Evolutionary conservation across 2,329 filamentous ascomycete genomes (phyloP).

Genomic region (Fusarium sp.): DNA sequence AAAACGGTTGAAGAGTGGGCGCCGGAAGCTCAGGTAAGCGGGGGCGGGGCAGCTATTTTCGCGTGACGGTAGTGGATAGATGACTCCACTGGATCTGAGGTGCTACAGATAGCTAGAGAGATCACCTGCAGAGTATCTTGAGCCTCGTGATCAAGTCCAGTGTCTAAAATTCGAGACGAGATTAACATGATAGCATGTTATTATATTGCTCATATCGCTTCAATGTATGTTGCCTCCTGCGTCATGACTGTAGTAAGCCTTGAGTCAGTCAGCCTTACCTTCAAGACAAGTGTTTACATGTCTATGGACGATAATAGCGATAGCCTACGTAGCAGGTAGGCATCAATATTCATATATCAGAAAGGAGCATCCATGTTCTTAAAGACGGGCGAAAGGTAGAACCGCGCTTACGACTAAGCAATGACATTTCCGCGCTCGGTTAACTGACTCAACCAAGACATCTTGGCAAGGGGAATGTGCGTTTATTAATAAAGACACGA

Average conservation of each 20-base stretch:
- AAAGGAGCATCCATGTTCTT: not conserved
- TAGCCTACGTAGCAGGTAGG: not conserved
- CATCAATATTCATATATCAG: not conserved
- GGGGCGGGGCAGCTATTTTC: slow-evolving; percentile 34
- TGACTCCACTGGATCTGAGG: slow-evolving; percentile 15
- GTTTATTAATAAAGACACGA: not conserved
- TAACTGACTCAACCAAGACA: not conserved
- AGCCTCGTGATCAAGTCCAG: slow-evolving; percentile 25
- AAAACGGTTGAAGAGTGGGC: slow-evolving; percentile 24
- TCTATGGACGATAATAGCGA: not conserved
- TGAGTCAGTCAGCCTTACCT: not conserved
- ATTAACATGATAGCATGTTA: not conserved
- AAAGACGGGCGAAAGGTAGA: not conserved
- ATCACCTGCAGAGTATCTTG: slow-evolving; percentile 31
- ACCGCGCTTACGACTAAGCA: not conserved
- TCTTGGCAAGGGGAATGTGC: not conserved
- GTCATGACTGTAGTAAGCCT: slow-evolving; percentile 15
- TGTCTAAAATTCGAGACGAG: not conserved
- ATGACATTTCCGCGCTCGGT: not conserved
- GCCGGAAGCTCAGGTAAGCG: slow-evolving; percentile 27
- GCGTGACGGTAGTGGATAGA: slow-evolving; percentile 23
- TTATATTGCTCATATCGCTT: not conserved
- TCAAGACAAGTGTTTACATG: slow-evolving; percentile 23
- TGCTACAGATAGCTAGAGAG: not conserved
- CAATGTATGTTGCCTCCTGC: not conserved